Evolutionary conservation across 2,329 filamentous ascomycete species (phyloP).

Genomic region (Fusarium sp.): DNA sequence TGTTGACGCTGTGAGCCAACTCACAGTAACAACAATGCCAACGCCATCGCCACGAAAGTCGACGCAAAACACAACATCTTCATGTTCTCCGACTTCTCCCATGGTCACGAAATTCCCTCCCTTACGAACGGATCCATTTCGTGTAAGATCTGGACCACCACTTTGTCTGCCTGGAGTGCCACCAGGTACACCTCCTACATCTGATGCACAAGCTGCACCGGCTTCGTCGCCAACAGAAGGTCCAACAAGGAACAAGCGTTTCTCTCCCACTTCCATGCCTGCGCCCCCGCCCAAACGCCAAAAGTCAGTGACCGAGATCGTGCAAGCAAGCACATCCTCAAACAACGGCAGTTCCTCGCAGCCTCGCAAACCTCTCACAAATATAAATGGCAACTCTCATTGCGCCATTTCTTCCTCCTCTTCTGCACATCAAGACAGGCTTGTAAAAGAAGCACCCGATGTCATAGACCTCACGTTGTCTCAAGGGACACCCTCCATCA

Average conservation of each 20-base stretch:
- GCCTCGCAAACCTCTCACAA: constrained; percentile 35
- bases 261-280: background rate
- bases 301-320: constrained; percentile 6
- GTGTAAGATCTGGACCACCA: background rate
- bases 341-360: background rate
- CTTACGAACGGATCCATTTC: background rate
- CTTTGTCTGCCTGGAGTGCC: background rate
- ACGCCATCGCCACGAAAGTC: constrained; percentile 49
- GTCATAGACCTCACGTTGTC: constrained; percentile 32
- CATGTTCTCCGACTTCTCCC: constrained; percentile 33
- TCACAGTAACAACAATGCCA: constrained; percentile 54
- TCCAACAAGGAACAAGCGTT: constrained; percentile 1
- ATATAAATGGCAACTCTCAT: constrained; percentile 43
- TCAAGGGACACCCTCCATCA: constrained; percentile 14
- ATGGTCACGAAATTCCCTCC: constrained; percentile 1
- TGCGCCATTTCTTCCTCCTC: background rate
- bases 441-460: background rate
- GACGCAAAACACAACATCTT: constrained; percentile 40
- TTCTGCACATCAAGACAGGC: background rate
- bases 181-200: constrained; percentile 13
- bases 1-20: constrained; percentile 60
- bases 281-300: constrained; percentile 36
- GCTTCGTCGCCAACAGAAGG: background rate
- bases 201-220: constrained; percentile 9
- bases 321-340: background rate